Percentiles rank a stretch among this genome's conserved stretches.
Conservation (phyloP, 768 basidiomycete species). For the Rhizopogon salebrosus region DNA sequence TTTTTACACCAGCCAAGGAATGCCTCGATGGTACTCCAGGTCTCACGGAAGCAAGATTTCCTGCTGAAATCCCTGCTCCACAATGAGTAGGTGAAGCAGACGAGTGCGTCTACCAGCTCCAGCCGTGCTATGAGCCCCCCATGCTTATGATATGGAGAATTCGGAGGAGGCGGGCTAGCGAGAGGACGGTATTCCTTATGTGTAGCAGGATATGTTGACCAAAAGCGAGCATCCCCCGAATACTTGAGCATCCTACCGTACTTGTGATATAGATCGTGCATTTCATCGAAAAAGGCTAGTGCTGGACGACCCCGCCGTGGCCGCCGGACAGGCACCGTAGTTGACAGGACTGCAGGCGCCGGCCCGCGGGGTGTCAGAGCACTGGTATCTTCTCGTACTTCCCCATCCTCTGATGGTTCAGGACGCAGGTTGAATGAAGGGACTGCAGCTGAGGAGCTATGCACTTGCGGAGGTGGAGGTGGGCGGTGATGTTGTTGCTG, state of each 20-base stretch:
- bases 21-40: conserved; percentile 65
- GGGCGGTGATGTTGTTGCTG: conserved; percentile 22
- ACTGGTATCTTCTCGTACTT: conserved; percentile 36
- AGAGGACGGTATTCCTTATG: conserved; percentile 64
- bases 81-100: conserved; percentile 79
- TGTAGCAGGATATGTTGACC: conserved; percentile 63
- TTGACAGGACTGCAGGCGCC: conserved; percentile 27
- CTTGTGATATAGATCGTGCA: conserved; percentile 66
- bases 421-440: conserved; percentile 26
- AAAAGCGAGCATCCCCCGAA: conserved; percentile 75
- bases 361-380: conserved; percentile 17
- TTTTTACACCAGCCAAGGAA: conserved; percentile 70
- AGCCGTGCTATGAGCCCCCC: conserved; percentile 73
- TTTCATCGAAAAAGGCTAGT: conserved; percentile 44
- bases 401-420: conserved; percentile 43
- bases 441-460: conserved; percentile 18
- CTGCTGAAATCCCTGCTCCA: conserved; percentile 71
- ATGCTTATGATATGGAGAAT: conserved; percentile 69
- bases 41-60: conserved; percentile 49
- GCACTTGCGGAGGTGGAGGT: conserved; percentile 14
- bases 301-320: conserved; percentile 57
- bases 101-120: conserved; percentile 75
- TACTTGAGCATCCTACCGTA: conserved; percentile 77
- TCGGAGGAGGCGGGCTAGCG: conserved; percentile 54
- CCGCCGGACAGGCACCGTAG: conserved; percentile 54